Evolutionary conservation across 225 moss, liverwort and hornwort genomes (phyloP), one percentile per base, ranked within the genome.

Genomic region (Marchantia polymorpha): DNA sequence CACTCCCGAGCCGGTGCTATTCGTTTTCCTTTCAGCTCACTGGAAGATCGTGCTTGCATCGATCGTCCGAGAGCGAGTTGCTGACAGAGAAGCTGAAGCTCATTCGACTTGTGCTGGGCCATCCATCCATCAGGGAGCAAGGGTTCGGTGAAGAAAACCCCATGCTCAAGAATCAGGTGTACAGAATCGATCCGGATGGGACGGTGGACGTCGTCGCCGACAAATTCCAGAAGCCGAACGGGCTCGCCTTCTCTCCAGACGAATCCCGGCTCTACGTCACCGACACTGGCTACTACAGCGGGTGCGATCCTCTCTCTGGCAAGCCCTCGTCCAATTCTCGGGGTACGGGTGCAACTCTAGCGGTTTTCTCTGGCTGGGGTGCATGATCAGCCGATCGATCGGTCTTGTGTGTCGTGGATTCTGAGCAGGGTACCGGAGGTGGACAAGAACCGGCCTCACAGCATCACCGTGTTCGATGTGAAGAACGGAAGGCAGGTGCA

Each of bases 171-270:
- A 89, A 88, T 77, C 91, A 91, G 49, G 80, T 92, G 0, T 92
- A 89, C 71, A 83, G 82, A 54, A 83, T 89, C 8, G 86, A 72
- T 31, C 3, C 68, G 15, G 81, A 69, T 20, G 86, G 85, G 49
- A 80, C 86, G 7, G 92, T 92, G 20, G 92, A 90, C 16, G 86
- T 84, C 8, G 73, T 88, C 53, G 88, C 79, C 55, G 79, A 83
- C 64, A 70, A 75, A 16, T 89, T 90, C 29, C 71, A 56, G 59
- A 31, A 82, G 0, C 89, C 90, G 0, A 90, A 90, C 63, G 86
- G 90, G 27, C 86, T 90, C 25, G 86, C 88, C 26, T 91, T 92
- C 69, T 88, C 87, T 12, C 80, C 87, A 68, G 91, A 91, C 6
- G 89, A 89, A 75, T 87, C 81, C 51, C 78, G 81, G 2, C 64